Conservation (phyloP, 169 alveolate species). For the Plasmodium vinckei region DNA sequence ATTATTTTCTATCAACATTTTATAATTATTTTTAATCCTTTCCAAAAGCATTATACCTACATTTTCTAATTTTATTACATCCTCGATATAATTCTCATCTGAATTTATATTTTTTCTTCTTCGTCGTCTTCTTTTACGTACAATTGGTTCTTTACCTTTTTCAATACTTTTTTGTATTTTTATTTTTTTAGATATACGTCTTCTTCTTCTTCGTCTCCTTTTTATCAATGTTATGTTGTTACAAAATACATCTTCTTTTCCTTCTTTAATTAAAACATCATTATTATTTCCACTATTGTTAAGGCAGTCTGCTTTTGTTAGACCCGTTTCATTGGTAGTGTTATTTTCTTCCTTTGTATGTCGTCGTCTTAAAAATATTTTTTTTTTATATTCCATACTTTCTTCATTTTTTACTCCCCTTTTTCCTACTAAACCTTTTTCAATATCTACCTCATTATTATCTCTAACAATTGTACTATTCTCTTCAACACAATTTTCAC, state of each 20-base stretch:
- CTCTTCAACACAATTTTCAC: neutral
- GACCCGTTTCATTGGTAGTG: neutral
- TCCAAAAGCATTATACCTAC: slow-evolving; percentile 60
- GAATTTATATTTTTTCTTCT: neutral
- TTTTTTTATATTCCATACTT: slow-evolving; percentile 5
- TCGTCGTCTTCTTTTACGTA: neutral
- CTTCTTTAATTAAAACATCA: slow-evolving; percentile 17
- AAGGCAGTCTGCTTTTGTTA: neutral
- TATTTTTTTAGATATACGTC: neutral
- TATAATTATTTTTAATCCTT: slow-evolving; percentile 51
- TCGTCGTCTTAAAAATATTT: neutral
- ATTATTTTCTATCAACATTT: slow-evolving; percentile 27
- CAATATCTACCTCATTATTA: neutral
- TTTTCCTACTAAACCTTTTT: neutral
- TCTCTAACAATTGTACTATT: neutral
- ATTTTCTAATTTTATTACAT: slow-evolving; percentile 35
- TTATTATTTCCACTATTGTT: slow-evolving; percentile 38
- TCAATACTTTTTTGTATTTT: neutral
- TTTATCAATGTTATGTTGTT: neutral
- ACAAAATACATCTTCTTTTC: slow-evolving; percentile 14
- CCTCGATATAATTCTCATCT: neutral
- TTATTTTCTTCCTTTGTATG: slow-evolving; percentile 1
- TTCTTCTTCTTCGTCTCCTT: slow-evolving; percentile 8
- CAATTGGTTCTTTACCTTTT: too few species aligned
- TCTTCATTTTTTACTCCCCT: neutral